Evolutionary conservation across 139 green algal species (phyloP), one percentile per base, ranked within the genome.

Genomic region (Chlorella vulgaris): DNA sequence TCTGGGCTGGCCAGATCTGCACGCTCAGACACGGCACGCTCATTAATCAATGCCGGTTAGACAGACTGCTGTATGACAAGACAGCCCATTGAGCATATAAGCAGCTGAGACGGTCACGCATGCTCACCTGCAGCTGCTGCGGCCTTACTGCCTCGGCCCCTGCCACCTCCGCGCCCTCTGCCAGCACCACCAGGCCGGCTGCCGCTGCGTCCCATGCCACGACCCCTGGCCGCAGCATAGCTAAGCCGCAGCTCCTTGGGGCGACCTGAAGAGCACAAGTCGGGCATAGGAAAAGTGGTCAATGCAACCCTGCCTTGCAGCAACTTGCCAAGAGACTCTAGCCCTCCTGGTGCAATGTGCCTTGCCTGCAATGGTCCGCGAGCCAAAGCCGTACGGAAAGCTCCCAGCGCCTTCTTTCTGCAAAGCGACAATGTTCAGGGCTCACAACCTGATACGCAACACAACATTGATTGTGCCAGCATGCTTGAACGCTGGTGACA

Each of bases 371-470:
- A 88, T 53, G 18, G 58, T 69, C 8, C 85, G 81, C 29, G 26
- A 61, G 53, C 76, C 82, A 79, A 89, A 89, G 61, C 78, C 78
- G 40, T 55, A 87, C 24, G 83, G 78, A 22, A 80, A 84, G 47
- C 68, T 76, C 22, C 47, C 39, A 10, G 35, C 39, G 4, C 71
- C 77, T 71, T 85, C 83, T 70, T 82, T 85, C 66, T 80, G 78
- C 51, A 39, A 24, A 10, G 21, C 8, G 8, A 36, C 22, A 6
- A 36, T 47, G 18, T 40, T 4, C n/a, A 8, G 31, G 43, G 33
- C 31, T 36, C 22, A 4, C 8, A 7, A 55, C 47, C 47, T 24
- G 13, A 15, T 55, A 15, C 10, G 47, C 47, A 55, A 15, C 47
- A 55, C 47, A 55, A 55, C 13, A 55, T 55, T 15, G 15, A 15